Conservation (phyloP, 2,329 filamentous ascomycete species). For the Xylaria sp. region DNA sequence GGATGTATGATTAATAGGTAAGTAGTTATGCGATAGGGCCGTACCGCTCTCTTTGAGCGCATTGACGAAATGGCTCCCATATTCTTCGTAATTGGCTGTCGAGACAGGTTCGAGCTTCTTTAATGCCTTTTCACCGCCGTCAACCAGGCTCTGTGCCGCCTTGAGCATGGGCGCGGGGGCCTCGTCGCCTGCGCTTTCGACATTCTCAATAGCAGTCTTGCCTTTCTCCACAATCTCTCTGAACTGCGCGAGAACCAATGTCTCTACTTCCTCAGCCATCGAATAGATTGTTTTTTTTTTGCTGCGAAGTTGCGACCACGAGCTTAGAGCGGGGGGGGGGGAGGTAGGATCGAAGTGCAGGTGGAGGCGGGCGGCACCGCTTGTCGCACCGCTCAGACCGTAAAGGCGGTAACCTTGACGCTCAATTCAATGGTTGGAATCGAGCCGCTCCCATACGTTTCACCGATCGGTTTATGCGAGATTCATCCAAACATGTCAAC, state of each 20-base stretch:
- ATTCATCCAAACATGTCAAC: not conserved
- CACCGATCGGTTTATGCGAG: not conserved
- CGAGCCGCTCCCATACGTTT: slow-evolving; percentile 7
- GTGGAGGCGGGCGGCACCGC: slow-evolving; percentile 2
- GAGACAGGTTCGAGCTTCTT: slow-evolving; percentile 59
- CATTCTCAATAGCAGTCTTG: slow-evolving; percentile 53
- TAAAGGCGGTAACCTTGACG: not conserved
- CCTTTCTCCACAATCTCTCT: slow-evolving; percentile 60
- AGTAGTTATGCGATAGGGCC: no score
- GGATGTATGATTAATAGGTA: slow-evolving; percentile 6
- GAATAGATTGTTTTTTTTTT: not conserved
- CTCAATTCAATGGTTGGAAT: slow-evolving; percentile 6
- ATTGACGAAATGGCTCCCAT: slow-evolving; percentile 55
- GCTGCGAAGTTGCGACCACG: not conserved
- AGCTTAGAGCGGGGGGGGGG: not conserved
- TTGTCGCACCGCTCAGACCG: slow-evolving; percentile 15
- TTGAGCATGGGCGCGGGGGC: slow-evolving; percentile 52
- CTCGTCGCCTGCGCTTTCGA: slow-evolving; percentile 46
- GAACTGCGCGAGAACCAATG: slow-evolving; percentile 57
- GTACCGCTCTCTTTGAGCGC: slow-evolving; percentile 61
- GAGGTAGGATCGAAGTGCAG: not conserved
- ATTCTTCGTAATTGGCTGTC: slow-evolving; percentile 54
- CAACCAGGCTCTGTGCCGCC: slow-evolving; percentile 54
- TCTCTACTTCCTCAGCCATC: slow-evolving; percentile 44
- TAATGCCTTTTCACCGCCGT: slow-evolving; percentile 55